Percentiles rank a stretch among this genome's conserved stretches.
phyloP scores from a whole-genome alignment of 2,329 filamentous ascomycete species.

The Monosporascus sp. region DNA sequence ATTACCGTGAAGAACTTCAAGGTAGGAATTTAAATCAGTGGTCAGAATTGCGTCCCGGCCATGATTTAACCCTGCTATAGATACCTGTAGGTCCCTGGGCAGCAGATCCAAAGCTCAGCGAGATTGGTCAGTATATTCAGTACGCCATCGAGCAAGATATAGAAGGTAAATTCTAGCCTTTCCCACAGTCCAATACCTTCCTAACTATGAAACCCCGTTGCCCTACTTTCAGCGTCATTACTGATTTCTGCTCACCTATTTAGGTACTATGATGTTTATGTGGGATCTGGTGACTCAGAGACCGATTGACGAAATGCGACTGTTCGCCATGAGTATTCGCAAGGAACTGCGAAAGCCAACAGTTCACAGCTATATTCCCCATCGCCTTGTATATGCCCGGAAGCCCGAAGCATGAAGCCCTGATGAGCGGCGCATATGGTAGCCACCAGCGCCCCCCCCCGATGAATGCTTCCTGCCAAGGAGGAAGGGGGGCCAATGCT shows the following conservation, averaged over 20 bases:
- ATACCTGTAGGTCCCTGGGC: not conserved
- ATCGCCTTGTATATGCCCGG: not conserved
- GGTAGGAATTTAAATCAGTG: not conserved
- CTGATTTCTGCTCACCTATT: not conserved
- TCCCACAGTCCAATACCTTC: not conserved
- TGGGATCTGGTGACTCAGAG: not conserved
- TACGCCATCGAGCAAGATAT: not conserved
- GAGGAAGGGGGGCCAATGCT: no score
- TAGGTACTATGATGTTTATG: not conserved
- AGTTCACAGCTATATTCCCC: not conserved
- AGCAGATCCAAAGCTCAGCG: not conserved
- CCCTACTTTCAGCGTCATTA: not conserved
- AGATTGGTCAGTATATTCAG: not conserved
- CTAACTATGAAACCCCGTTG: not conserved
- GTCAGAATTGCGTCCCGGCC: not conserved
- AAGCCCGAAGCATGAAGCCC: not conserved
- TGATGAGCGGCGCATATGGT: no score
- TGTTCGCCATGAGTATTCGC: not conserved
- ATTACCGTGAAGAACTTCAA: not conserved
- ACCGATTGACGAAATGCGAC: not conserved
- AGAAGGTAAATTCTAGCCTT: not conserved
- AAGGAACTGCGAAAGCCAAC: not conserved
- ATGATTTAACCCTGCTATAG: not conserved
- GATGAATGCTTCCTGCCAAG: no score
- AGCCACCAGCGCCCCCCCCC: no score